Evolutionary conservation across 495 filamentous ascomycete genomes (phyloP).

Genomic region (Lindgomyces ingoldianus): DNA sequence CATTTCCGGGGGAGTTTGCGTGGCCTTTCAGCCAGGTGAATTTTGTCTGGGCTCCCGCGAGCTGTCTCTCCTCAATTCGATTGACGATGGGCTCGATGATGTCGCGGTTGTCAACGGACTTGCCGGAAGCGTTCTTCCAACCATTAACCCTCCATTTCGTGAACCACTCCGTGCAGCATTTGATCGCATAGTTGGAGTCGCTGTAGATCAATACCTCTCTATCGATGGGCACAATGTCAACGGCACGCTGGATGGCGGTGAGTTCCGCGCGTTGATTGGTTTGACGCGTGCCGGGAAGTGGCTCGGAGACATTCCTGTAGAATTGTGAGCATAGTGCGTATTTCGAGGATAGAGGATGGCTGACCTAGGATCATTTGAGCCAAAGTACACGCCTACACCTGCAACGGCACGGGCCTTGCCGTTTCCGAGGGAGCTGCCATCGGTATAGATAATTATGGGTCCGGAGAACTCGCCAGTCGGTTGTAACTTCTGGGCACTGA

Average conservation of each 20-base stretch:
- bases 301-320: slow-evolving; percentile 75
- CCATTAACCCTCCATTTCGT: slow-evolving; percentile 60
- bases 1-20: slow-evolving; percentile 65
- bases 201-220: slow-evolving; percentile 69
- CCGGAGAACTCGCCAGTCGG: slow-evolving; percentile 45
- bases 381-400: slow-evolving; percentile 89
- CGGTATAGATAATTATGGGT: slow-evolving; percentile 78
- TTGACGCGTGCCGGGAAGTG: slow-evolving; percentile 69
- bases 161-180: slow-evolving; percentile 87
- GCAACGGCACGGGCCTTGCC: slow-evolving; percentile 69
- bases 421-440: slow-evolving; percentile 81
- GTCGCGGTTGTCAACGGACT: slow-evolving; percentile 82
- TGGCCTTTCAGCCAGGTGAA: slow-evolving; percentile 93
- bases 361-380: slow-evolving; percentile 68
- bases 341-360: slow-evolving; percentile 3
- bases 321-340: slow-evolving; percentile 13
- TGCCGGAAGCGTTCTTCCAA: slow-evolving; percentile 75
- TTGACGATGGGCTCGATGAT: slow-evolving; percentile 71
- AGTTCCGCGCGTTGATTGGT: slow-evolving; percentile 96
- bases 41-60: slow-evolving; percentile 59
- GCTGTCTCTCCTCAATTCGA: slow-evolving; percentile 69
- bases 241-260: slow-evolving; percentile 78
- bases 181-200: slow-evolving; percentile 85
- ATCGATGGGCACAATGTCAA: slow-evolving; percentile 71
- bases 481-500: slow-evolving; percentile 49